Conservation (phyloP, 2,329 filamentous ascomycete genomes). For the Fusarium transvaalense region DNA sequence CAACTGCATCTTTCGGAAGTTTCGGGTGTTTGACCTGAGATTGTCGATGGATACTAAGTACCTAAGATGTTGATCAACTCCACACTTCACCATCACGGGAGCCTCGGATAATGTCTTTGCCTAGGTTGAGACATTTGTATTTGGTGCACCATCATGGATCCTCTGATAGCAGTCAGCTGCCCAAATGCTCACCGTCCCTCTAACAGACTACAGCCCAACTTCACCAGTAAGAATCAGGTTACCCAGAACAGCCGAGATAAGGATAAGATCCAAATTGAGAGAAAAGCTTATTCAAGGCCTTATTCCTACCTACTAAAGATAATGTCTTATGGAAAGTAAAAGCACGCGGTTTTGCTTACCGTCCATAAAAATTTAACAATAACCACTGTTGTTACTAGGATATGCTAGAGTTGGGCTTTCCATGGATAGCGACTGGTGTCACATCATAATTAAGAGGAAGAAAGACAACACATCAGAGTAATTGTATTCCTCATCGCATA, state of each 20-base stretch:
- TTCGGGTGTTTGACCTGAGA: constrained; percentile 6
- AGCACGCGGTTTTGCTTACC: not conserved
- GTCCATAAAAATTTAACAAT: not conserved
- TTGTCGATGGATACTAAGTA: not conserved
- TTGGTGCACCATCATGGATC: not conserved
- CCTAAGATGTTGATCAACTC: constrained; percentile 4
- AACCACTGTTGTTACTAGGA: not conserved
- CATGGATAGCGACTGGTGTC: too few relatives aligned
- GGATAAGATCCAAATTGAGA: not conserved
- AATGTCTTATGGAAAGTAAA: too few relatives aligned
- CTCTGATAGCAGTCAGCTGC: constrained; percentile 14
- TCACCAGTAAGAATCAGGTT: not conserved
- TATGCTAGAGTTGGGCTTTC: too few relatives aligned
- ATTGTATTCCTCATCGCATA: not conserved
- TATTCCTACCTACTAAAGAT: too few relatives aligned
- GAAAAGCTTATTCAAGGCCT: not conserved
- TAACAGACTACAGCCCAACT: not conserved
- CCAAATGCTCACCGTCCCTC: not conserved
- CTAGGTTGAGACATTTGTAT: constrained; percentile 1
- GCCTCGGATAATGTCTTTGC: constrained; percentile 7
- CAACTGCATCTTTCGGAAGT: constrained; percentile 9
- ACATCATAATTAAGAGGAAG: too few relatives aligned
- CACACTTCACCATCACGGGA: constrained; percentile 10
- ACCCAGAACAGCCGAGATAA: not conserved
- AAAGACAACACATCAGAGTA: too few relatives aligned